These are phyloP conservation scores for Mesembryanthemum crystallinum DNA, from an alignment of 148 eudicot genomes.

Conservation along the genomic window DNA sequence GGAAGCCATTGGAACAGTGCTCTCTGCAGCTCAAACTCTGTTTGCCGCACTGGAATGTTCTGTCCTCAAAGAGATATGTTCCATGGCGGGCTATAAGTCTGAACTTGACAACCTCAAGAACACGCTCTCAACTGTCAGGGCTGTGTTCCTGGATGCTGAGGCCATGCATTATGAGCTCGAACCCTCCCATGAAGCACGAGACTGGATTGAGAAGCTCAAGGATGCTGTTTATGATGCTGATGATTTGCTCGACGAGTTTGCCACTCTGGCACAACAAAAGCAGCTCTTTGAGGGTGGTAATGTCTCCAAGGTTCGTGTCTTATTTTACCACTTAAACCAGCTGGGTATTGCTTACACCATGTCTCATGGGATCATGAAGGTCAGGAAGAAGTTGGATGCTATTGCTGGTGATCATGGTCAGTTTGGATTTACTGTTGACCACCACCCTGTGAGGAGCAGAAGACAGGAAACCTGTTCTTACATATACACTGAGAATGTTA, in stretches of 20 bases:
- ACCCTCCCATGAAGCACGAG: not conserved
- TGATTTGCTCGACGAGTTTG: constrained; percentile 29
- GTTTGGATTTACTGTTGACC: constrained; percentile 5
- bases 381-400: constrained; percentile 7
- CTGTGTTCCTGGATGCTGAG: constrained; percentile 23
- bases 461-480: constrained; percentile 24
- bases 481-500: not conserved
- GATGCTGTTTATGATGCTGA: constrained; percentile 28
- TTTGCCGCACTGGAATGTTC: not conserved
- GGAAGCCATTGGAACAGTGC: constrained; percentile 4
- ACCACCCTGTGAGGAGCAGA: constrained; percentile 4
- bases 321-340: constrained; percentile 6
- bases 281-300: not conserved
- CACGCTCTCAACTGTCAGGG: constrained; percentile 12
- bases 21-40: constrained; percentile 6
- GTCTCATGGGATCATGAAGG: constrained; percentile 10
- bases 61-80: not conserved
- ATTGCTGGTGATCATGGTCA: constrained; percentile 12
- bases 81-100: constrained; percentile 2
- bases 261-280: constrained; percentile 12
- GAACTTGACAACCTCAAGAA: constrained; percentile 11
- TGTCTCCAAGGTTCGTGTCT: not conserved
- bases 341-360: not conserved
- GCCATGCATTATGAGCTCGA: not conserved
- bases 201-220: constrained; percentile 18